Percentiles rank a stretch among this genome's conserved stretches.
Evolutionary conservation across 1,284 basidiomycete species (phyloP).

Genomic region (Fistulina hepatica): DNA sequence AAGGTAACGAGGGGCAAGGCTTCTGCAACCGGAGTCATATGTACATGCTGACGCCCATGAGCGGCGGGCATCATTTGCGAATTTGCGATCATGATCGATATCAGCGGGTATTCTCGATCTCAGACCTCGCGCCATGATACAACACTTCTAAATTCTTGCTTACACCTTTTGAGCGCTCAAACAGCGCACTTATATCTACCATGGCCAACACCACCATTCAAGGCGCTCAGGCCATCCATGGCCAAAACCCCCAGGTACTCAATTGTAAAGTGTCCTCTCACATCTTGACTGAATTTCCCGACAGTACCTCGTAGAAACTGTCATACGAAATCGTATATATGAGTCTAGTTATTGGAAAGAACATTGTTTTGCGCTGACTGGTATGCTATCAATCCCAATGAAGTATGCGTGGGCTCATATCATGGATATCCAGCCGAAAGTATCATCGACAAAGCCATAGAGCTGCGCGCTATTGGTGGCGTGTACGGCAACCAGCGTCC

Average conservation of each 20-base stretch:
- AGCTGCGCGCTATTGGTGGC: constrained; percentile 78
- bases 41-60: too few relatives aligned
- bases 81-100: too few relatives aligned
- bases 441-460: constrained; percentile 87
- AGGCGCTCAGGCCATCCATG: constrained; percentile 80
- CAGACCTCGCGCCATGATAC: too few relatives aligned
- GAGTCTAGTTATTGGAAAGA: constrained; percentile 97
- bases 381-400: constrained; percentile 29
- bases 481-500: constrained; percentile 90
- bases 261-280: constrained; percentile 78
- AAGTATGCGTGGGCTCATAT: constrained; percentile 2
- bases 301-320: constrained; percentile 92
- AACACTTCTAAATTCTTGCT: too few relatives aligned
- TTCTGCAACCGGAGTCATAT: too few relatives aligned
- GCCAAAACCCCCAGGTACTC: constrained; percentile 81
- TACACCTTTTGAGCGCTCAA: too few relatives aligned
- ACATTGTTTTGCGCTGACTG: constrained; percentile 87
- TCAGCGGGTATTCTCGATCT: too few relatives aligned
- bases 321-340: constrained; percentile 93
- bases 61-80: too few relatives aligned
- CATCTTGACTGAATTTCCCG: constrained; percentile 27
- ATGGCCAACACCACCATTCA: constrained; percentile 90
- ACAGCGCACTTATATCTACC: constrained; percentile 6
- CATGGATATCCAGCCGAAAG: constrained; percentile 57
- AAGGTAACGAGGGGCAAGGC: too few relatives aligned